Evolutionary conservation across 2,329 filamentous ascomycete species (phyloP).

Genomic region (Pseudocercospora vitis): DNA sequence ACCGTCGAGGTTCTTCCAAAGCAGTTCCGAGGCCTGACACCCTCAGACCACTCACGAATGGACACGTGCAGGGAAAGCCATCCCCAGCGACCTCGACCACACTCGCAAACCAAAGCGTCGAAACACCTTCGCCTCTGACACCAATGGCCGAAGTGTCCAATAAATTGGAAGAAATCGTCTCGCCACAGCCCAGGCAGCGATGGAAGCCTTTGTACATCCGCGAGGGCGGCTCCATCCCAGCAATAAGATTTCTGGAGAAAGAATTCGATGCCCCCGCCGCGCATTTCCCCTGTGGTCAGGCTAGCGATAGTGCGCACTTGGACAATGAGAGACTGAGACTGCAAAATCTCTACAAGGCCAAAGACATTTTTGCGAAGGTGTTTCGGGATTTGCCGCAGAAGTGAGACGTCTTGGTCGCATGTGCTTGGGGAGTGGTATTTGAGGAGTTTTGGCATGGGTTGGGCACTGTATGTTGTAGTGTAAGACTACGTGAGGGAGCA

Average conservation of each 20-base stretch:
- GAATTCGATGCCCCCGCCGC: constrained; percentile 89
- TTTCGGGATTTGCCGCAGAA: constrained; percentile 53
- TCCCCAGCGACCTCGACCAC: constrained; percentile 50
- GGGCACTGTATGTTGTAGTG: background rate
- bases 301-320: constrained; percentile 89
- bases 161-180: constrained; percentile 37
- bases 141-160: constrained; percentile 30
- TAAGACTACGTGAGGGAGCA: constrained; percentile 6
- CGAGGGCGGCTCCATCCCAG: constrained; percentile 92
- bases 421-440: background rate
- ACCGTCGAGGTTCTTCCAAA: constrained; percentile 24
- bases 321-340: constrained; percentile 92
- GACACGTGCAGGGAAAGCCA: constrained; percentile 37
- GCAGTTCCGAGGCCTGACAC: constrained; percentile 20
- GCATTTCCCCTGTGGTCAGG: constrained; percentile 90
- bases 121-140: constrained; percentile 29
- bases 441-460: background rate
- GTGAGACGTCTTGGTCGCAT: constrained; percentile 17
- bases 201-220: constrained; percentile 83
- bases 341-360: constrained; percentile 83
- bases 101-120: constrained; percentile 10
- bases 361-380: constrained; percentile 85
- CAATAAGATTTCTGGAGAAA: constrained; percentile 91
- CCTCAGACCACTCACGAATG: constrained; percentile 14
- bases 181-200: constrained; percentile 29